Evolutionary conservation across 2,329 filamentous ascomycete genomes (phyloP).

Genomic region (Pleurostoma richardsiae): DNA sequence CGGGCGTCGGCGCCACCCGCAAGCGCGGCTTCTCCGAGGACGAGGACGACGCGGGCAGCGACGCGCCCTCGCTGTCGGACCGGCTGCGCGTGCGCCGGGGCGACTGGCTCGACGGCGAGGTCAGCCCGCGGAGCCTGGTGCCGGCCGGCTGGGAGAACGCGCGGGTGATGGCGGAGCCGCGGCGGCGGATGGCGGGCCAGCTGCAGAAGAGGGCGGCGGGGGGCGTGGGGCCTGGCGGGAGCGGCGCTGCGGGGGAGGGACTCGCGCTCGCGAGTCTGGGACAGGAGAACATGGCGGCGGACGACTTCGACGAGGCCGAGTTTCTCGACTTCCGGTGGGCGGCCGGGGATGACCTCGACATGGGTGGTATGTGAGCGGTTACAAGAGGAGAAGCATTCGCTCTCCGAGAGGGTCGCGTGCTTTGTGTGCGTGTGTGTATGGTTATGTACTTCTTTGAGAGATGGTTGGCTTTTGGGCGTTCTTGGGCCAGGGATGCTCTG

Average conservation of each 20-base stretch:
- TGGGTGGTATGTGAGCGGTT: constrained; percentile 24
- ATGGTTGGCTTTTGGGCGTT: no score
- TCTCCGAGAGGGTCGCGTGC: no score
- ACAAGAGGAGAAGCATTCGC: no score
- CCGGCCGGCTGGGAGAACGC: constrained; percentile 31
- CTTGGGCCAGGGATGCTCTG: no score
- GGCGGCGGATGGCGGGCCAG: constrained; percentile 6
- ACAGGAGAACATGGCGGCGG: constrained; percentile 42
- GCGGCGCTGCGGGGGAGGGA: constrained; percentile 6
- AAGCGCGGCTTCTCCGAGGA: constrained; percentile 45
- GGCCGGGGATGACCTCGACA: constrained; percentile 31
- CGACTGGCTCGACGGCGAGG: constrained; percentile 28
- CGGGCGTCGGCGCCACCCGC: constrained; percentile 21
- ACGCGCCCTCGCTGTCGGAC: constrained; percentile 8
- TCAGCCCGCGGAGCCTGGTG: constrained; percentile 31
- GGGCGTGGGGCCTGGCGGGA: constrained; percentile 14
- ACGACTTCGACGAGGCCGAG: constrained; percentile 65
- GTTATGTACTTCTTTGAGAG: no score
- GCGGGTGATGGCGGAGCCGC: constrained; percentile 45
- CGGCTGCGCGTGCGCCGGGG: constrained; percentile 9
- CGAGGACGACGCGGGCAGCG: constrained; percentile 23
- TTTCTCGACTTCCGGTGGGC: constrained; percentile 46
- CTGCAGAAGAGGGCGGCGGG: constrained; percentile 9
- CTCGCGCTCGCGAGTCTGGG: constrained; percentile 15
- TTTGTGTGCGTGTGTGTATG: no score